Conservation (phyloP, 2,329 filamentous ascomycete genomes). For the Chrysosporium queenslandicum region DNA sequence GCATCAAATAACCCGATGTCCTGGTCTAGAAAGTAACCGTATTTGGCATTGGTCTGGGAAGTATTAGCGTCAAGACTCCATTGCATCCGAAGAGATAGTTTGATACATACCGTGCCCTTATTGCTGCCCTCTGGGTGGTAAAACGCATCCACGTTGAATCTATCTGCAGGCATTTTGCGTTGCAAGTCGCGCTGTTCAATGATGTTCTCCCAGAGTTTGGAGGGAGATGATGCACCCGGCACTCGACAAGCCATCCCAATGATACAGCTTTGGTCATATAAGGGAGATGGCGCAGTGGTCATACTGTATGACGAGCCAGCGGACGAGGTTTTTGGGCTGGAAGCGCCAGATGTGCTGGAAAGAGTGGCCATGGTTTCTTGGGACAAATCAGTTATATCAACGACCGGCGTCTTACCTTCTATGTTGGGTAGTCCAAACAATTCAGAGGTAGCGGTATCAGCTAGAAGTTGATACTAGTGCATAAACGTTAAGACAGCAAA, state of each 20-base stretch:
- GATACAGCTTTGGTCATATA: background rate
- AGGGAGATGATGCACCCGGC: constrained; percentile 10
- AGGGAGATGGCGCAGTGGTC: background rate
- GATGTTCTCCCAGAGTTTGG: constrained; percentile 13
- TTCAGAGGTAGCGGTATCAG: too few species aligned
- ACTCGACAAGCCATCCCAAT: constrained; percentile 12
- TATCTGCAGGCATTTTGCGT: constrained; percentile 12
- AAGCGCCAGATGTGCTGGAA: background rate
- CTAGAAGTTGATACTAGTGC: too few species aligned
- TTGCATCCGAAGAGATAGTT: background rate
- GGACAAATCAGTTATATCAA: background rate
- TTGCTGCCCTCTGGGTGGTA: constrained; percentile 16
- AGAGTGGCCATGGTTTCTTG: background rate
- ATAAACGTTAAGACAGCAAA: too few species aligned
- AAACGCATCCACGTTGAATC: constrained; percentile 15
- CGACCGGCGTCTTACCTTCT: background rate
- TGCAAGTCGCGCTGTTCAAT: constrained; percentile 11
- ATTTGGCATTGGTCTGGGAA: constrained; percentile 12
- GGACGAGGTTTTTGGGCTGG: background rate
- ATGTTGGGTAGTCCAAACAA: too few species aligned
- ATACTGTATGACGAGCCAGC: background rate
- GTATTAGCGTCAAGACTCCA: background rate
- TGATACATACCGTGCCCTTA: constrained; percentile 12
- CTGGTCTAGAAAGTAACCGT: constrained; percentile 18
- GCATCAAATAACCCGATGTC: constrained; percentile 26